A percentile compares a stretch with the other conserved stretches of the same genome.
Evolutionary conservation across 371 early-diverging fungal genomes (phyloP).

Genomic region (Conidiobolus incongruus): DNA sequence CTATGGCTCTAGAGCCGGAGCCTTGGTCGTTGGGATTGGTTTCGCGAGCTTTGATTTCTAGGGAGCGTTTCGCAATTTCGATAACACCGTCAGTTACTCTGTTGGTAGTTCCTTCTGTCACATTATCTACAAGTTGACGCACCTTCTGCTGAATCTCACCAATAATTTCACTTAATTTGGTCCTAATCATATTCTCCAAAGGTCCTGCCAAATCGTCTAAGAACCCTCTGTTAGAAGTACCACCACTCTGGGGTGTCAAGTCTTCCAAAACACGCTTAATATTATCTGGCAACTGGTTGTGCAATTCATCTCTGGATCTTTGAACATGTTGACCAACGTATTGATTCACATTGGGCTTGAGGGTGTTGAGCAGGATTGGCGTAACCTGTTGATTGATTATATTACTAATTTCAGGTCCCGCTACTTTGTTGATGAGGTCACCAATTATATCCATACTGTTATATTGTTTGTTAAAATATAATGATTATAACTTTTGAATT

Average conservation of each 20-base stretch:
- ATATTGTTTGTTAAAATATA: too few species aligned
- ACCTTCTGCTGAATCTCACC: neutral
- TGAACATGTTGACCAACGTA: constrained; percentile 2
- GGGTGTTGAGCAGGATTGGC: neutral
- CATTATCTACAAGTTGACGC: neutral
- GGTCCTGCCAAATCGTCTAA: neutral
- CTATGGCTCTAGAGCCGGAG: neutral
- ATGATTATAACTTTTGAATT: too few species aligned
- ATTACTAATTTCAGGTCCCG: too few species aligned
- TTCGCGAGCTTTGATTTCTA: neutral
- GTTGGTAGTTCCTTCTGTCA: neutral
- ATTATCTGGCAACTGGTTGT: constrained; percentile 1
- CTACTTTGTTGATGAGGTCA: too few species aligned
- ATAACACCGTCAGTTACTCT: constrained; percentile 2
- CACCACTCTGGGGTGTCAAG: neutral
- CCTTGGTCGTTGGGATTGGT: neutral
- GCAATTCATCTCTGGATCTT: neutral
- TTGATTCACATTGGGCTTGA: neutral
- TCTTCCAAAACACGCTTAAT: neutral
- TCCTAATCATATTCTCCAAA: too few species aligned
- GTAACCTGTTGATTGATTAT: constrained; percentile 1
- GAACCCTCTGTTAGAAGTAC: neutral
- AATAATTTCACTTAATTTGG: neutral
- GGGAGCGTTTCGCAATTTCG: neutral
- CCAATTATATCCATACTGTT: too few species aligned